A percentile compares a stretch with the other conserved stretches of the same genome.
Conservation (phyloP, 208 protist species). For the Leishmania turanica region DNA sequence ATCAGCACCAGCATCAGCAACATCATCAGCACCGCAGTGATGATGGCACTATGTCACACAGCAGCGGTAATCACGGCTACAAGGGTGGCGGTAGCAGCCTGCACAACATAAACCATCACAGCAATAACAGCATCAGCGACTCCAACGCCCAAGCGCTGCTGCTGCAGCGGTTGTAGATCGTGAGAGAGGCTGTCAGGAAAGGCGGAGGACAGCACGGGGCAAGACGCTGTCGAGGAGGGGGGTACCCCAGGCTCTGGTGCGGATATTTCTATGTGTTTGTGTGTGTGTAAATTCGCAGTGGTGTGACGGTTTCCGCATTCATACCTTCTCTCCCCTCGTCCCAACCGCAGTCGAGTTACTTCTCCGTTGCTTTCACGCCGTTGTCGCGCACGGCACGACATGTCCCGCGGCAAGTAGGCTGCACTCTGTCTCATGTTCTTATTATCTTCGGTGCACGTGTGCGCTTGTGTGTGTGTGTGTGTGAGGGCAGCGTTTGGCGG, state of each 20-base stretch:
- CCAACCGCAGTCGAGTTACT: background rate
- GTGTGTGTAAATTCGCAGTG: background rate
- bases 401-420: background rate
- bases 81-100: background rate
- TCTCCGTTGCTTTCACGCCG: background rate
- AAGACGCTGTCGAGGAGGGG: background rate
- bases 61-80: background rate
- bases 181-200: background rate
- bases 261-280: background rate
- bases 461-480: background rate
- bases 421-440: background rate
- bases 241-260: background rate
- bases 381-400: background rate
- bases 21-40: background rate
- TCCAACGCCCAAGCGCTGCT: background rate
- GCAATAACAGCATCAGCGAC: constrained; percentile 22
- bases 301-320: background rate
- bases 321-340: background rate
- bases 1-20: background rate
- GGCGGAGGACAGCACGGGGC: background rate
- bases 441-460: background rate
- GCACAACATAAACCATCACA: constrained; percentile 4
- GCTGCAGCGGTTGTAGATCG: background rate
- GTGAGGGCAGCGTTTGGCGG: background rate
- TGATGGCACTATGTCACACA: background rate